Percentiles rank a stretch among this genome's conserved stretches.
These are phyloP conservation scores for Hypoxylon fragiforme DNA, from an alignment of 495 filamentous ascomycete genomes.

Conservation along the genomic window DNA sequence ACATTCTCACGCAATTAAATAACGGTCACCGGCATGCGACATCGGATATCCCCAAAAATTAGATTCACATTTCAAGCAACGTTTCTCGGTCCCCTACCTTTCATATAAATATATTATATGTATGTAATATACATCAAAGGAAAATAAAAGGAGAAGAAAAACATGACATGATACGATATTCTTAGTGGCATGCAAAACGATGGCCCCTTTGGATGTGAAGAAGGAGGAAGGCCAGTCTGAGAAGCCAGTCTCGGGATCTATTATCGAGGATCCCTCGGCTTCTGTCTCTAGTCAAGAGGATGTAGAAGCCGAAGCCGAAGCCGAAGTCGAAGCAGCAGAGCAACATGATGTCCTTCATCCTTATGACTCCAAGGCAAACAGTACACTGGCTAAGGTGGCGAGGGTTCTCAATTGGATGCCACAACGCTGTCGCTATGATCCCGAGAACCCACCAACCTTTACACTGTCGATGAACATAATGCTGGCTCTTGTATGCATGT, in stretches of 20 bases:
- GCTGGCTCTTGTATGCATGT: constrained; percentile 34
- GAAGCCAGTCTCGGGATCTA: constrained; percentile 5
- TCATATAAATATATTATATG: no score
- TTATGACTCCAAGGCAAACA: background rate
- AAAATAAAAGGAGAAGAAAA: no score
- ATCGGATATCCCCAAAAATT: background rate
- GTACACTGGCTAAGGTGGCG: constrained; percentile 7
- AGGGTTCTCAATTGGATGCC: constrained; percentile 35
- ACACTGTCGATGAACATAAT: constrained; percentile 37
- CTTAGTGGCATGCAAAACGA: background rate
- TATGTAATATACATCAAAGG: no score
- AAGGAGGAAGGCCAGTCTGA: constrained; percentile 8
- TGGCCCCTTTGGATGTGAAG: constrained; percentile 3
- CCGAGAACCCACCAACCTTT: constrained; percentile 34
- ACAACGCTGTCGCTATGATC: constrained; percentile 39
- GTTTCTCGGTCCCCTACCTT: no score
- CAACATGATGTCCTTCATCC: background rate
- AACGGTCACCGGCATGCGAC: background rate
- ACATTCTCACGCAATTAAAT: no score
- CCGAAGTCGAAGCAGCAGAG: background rate
- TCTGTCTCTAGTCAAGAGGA: constrained; percentile 6
- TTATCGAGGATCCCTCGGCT: constrained; percentile 3
- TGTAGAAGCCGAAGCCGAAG: no score
- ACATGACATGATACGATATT: no score
- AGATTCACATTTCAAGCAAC: no score